These are phyloP conservation scores for Leccinum variabile DNA, from an alignment of 1,284 basidiomycete genomes.

Conservation along the genomic window DNA sequence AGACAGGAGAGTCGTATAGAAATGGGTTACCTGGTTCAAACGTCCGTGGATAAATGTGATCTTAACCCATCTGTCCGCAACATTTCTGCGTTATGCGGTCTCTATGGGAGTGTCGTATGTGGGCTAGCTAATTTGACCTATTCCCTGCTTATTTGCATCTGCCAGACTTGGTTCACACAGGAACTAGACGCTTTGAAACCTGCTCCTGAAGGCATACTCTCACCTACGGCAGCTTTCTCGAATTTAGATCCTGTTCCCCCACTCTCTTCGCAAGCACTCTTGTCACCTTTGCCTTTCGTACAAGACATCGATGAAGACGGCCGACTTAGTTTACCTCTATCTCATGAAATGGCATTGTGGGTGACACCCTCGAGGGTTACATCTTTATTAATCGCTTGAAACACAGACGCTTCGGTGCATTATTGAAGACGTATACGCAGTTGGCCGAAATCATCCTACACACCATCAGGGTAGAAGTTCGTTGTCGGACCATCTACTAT, in stretches of 20 bases:
- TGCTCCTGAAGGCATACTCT: conserved; percentile 53
- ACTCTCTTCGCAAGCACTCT: conserved; percentile 51
- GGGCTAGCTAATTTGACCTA: not conserved
- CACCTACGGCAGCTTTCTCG: conserved; percentile 48
- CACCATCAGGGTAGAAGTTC: conserved; percentile 87
- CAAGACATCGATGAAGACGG: conserved; percentile 38
- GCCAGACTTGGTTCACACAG: conserved; percentile 80
- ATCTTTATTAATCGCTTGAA: conserved; percentile 9
- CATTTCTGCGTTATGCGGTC: conserved; percentile 72
- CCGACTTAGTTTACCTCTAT: conserved; percentile 72
- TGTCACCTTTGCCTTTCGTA: conserved; percentile 38
- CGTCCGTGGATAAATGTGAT: conserved; percentile 57
- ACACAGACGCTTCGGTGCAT: conserved; percentile 81
- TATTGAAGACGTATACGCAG: conserved; percentile 88
- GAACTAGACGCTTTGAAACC: conserved; percentile 68
- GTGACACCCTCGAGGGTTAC: conserved; percentile 33
- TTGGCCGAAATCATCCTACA: conserved; percentile 85
- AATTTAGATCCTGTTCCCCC: conserved; percentile 51
- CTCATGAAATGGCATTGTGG: conserved; percentile 84
- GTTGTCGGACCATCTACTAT: conserved; percentile 84
- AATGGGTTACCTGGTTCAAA: conserved; percentile 57
- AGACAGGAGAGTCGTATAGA: conserved; percentile 79
- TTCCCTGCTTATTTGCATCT: conserved; percentile 11
- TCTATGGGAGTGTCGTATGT: conserved; percentile 87
- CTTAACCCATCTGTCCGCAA: conserved; percentile 79